Base-by-base conservation (phyloP, 345 rosid species). In the Zanthoxylum bungeanum region DNA sequence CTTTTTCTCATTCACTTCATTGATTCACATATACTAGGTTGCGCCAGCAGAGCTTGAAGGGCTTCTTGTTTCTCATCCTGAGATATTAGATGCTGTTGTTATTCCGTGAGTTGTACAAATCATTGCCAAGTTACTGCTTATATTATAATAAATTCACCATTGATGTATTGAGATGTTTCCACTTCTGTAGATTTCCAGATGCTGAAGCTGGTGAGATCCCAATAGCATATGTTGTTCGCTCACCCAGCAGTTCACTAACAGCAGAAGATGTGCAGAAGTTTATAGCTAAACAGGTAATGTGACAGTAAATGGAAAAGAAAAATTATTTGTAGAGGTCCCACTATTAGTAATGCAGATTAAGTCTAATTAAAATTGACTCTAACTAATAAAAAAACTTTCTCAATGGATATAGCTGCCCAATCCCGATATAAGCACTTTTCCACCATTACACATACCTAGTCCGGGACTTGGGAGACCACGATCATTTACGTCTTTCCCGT, bases 1-100 rank as follows among this genome's bases (percentile, higher is more conserved):
- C 49, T 44, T 44, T 4, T n/a, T 50, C 22, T 50, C 25, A 50
- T 50, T 47, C 21, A 25, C n/a, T 72, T 75, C 40, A 36, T 57
- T 72, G 49, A 58, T 61, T 27, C 11, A 44, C n/a, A n/a, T n/a
- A n/a, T 49, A 50, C 44, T 31, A 96, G 99, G 88, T 96, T 76
- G 99, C 99, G 57, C 99, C 98, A 46, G 99, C 98, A 47, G 99
- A 96, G 79, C 88, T 96, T 58, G 99, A 96, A 86, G 98, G 91
- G 50, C 81, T 96, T 21, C 95, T 96, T 69, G 88, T 96, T 76
- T 85, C 99, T 50, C 99, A 93, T 75, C 87, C 94, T 2, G 87
- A 88, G 69, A 87, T 95, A 63, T 60, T 84, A 60, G 99, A 96
- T 74, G 93, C 96, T 70, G 98, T 81, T 24, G 96, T 93, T 60